Base-by-base conservation (phyloP, 352 stramenopile genomes). In the Globisporangium takayamanum region DNA sequence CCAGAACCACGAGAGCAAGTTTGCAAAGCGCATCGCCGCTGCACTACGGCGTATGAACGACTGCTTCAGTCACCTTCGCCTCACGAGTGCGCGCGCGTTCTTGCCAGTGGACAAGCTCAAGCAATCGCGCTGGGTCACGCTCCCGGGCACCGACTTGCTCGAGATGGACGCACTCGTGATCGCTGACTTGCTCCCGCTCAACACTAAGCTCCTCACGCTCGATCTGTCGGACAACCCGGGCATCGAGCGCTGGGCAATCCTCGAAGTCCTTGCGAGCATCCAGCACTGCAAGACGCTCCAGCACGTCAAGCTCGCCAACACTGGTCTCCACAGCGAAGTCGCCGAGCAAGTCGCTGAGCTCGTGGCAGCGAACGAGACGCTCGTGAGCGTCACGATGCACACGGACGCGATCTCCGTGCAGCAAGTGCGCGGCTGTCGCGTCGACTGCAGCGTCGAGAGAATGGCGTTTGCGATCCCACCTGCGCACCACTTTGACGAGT, bases 101-200 rank as follows among this genome's bases (percentile, higher is more conserved):
- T 56, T 92, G 2, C 73, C 80, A 0, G 66, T 92, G 8, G 72
- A 76, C 47, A 92, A 84, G 55, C 16, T 90, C 5, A 82, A 87
- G 53, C 60, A 63, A 15, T 92, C 82, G 15, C 70, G 80, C 5
- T 90, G 80, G 80, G 58, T 92, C 44, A 18, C 53, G 11, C 52
- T 92, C 2, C 60, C 69, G 11, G 50, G 36, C 5, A 57, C 64
- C 25, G 55, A 71, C 12, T 54, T 90, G 7, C 51, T 78, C 22
- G 80, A 90, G 44, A 55, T 92, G 3, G 83, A 92, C 53, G 78
- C 73, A 3, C 63, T 89, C 3, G 70, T 90, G 33, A 65, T 92
- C 41, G 64, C 83, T 18, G 80, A 72, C 0, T 47, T 92, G 20
- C 53, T 92, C 10, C 71, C 76, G 7, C 57, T 78, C 4, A 92